A percentile compares a stretch with the other conserved stretches of the same genome.
Evolutionary conservation across 371 early-diverging fungal genomes (phyloP).

Genomic region (Blakeslea trispora): DNA sequence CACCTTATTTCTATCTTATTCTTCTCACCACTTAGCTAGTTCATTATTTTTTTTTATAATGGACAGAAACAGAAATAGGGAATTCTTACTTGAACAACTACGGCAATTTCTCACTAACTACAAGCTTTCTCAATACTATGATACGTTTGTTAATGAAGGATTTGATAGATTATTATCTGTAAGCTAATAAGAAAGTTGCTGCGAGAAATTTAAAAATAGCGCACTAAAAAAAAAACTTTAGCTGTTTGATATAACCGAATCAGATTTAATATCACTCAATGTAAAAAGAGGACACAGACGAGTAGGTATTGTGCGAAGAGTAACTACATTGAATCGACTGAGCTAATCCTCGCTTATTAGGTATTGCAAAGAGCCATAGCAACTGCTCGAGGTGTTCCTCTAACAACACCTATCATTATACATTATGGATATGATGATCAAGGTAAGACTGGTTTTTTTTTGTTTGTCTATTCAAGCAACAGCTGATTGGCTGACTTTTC

Average conservation of each 20-base stretch:
- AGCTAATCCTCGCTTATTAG: constrained; percentile 14
- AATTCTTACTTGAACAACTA: constrained; percentile 19
- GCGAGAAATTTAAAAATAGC: not conserved
- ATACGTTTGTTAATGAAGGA: constrained; percentile 38
- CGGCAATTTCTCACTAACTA: constrained; percentile 25
- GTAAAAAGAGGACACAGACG: constrained; percentile 57
- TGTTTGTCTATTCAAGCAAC: too few relatives aligned
- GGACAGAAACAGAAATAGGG: not conserved
- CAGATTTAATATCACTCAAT: constrained; percentile 43
- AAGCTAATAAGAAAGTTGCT: constrained; percentile 9
- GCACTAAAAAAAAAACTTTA: constrained; percentile 11
- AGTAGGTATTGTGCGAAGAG: constrained; percentile 32
- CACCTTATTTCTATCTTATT: too few relatives aligned
- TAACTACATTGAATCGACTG: not conserved
- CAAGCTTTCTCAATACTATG: constrained; percentile 30
- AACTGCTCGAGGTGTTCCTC: constrained; percentile 35
- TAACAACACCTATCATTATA: constrained; percentile 27
- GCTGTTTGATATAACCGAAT: constrained; percentile 51
- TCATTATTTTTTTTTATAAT: too few relatives aligned
- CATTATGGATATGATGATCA: constrained; percentile 18
- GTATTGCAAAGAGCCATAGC: constrained; percentile 45
- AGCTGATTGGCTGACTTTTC: too few relatives aligned
- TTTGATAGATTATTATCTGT: constrained; percentile 34
- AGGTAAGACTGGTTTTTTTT: too few relatives aligned
- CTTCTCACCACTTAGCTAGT: not conserved